A percentile compares a stretch with the other conserved stretches of the same genome.
Conservation (phyloP, 805 yeast species). For the Teunomyces pallodes region DNA sequence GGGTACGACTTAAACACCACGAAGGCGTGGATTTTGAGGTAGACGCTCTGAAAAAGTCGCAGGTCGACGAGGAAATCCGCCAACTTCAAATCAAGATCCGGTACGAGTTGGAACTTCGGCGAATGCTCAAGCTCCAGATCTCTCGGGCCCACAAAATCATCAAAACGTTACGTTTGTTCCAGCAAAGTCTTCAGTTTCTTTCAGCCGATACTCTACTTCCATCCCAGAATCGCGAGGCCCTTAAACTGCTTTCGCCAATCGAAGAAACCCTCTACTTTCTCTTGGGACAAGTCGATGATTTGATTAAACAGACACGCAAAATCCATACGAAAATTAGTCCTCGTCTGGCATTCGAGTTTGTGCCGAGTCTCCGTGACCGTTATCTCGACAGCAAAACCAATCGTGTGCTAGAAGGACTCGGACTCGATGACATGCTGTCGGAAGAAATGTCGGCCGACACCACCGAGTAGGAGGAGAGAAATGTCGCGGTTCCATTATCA, state of each 20-base stretch:
- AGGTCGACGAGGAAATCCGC: slow-evolving; percentile 29
- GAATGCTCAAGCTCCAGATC: slow-evolving; percentile 38
- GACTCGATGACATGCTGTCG: background rate
- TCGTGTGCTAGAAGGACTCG: slow-evolving; percentile 24
- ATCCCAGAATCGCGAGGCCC: slow-evolving; percentile 20
- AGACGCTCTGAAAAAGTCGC: slow-evolving; percentile 7
- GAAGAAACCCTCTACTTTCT: slow-evolving; percentile 48
- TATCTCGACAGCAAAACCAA: slow-evolving; percentile 40
- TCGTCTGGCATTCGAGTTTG: slow-evolving; percentile 24
- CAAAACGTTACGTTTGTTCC: slow-evolving; percentile 29
- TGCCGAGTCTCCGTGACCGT: slow-evolving; percentile 34
- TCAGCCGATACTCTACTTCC: slow-evolving; percentile 17
- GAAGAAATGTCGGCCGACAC: background rate
- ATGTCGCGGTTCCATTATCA: background rate
- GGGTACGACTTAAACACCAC: slow-evolving; percentile 68
- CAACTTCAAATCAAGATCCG: slow-evolving; percentile 38
- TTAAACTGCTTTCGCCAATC: slow-evolving; percentile 42
- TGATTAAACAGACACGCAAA: slow-evolving; percentile 26
- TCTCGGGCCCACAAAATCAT: slow-evolving; percentile 36
- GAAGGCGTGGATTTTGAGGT: slow-evolving; percentile 41
- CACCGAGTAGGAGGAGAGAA: background rate
- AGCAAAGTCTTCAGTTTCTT: slow-evolving; percentile 27
- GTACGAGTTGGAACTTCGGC: slow-evolving; percentile 43
- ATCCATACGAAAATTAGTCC: slow-evolving; percentile 24
- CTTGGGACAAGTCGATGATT: slow-evolving; percentile 41